Evolutionary conservation across 1,284 basidiomycete species (phyloP).

Genomic region (Fomitopsis schrenkii): DNA sequence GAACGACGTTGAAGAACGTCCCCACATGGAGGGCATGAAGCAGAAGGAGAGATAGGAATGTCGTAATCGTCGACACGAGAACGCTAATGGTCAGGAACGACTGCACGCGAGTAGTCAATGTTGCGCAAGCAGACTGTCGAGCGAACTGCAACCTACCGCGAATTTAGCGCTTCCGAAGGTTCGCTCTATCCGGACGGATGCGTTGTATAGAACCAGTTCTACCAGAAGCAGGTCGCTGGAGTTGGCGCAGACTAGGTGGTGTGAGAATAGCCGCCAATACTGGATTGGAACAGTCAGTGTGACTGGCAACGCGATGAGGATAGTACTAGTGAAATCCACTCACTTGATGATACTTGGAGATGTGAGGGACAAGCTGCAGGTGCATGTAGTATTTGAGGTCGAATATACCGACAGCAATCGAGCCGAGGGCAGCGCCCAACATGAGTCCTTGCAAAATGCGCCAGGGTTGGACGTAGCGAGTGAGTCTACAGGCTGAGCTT

Average conservation of each 20-base stretch:
- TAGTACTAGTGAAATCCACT: not conserved
- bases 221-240: slow-evolving; percentile 83
- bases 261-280: slow-evolving; percentile 82
- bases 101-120: slow-evolving; percentile 34
- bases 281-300: slow-evolving; percentile 28
- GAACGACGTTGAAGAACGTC: slow-evolving; percentile 63
- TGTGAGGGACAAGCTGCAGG: slow-evolving; percentile 37
- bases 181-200: slow-evolving; percentile 74
- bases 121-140: not conserved
- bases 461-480: no score
- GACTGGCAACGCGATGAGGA: not conserved
- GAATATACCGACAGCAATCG: slow-evolving; percentile 71
- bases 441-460: slow-evolving; percentile 58
- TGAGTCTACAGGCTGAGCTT: not conserved
- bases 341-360: slow-evolving; percentile 39
- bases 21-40: slow-evolving; percentile 45
- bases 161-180: slow-evolving; percentile 86
- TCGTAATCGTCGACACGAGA: slow-evolving; percentile 62
- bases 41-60: slow-evolving; percentile 59
- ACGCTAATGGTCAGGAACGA: slow-evolving; percentile 71
- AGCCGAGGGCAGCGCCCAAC: slow-evolving; percentile 63
- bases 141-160: slow-evolving; percentile 54
- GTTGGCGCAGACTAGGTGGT: slow-evolving; percentile 79
- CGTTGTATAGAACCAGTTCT: slow-evolving; percentile 72
- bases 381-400: slow-evolving; percentile 87